Evolutionary conservation across 2,329 filamentous ascomycete genomes (phyloP).

Genomic region (Colletotrichum incanum): DNA sequence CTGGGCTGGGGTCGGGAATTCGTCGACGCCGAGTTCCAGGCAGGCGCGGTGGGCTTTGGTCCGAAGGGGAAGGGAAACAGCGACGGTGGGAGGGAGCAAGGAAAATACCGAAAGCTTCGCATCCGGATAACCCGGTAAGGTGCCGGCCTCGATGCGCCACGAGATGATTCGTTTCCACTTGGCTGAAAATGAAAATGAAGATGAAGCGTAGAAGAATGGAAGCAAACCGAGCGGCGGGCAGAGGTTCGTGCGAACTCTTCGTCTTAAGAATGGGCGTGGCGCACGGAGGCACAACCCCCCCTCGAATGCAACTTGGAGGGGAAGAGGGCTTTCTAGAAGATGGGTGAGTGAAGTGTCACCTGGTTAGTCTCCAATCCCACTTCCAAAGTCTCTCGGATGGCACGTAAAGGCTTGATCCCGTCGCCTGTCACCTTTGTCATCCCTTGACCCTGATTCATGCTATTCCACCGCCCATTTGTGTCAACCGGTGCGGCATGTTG

Average conservation of each 20-base stretch:
- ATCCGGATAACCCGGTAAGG: not conserved
- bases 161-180: not conserved
- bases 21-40: constrained; percentile 19
- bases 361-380: not conserved
- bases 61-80: not conserved
- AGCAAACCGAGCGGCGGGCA: not conserved
- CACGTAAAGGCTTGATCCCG: constrained; percentile 20
- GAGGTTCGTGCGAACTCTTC: constrained; percentile 27
- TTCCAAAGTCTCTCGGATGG: constrained; percentile 10
- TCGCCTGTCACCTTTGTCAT: constrained; percentile 9
- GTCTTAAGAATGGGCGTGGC: constrained; percentile 23
- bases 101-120: not conserved
- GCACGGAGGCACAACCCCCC: constrained; percentile 5
- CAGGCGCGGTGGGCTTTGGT: constrained; percentile 3
- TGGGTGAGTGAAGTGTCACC: constrained; percentile 2
- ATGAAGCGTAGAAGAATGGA: not conserved
- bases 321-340: constrained; percentile 29
- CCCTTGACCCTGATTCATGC: constrained; percentile 16
- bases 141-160: not conserved
- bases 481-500: not conserved
- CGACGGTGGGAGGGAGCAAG: not conserved
- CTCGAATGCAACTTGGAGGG: not conserved
- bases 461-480: constrained; percentile 8
- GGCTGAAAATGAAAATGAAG: not conserved
- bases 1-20: constrained; percentile 10